Evolutionary conservation across 2,329 filamentous ascomycete species (phyloP), one percentile per base, ranked within the genome.

Genomic region (Phyllosticta ampelicida): DNA sequence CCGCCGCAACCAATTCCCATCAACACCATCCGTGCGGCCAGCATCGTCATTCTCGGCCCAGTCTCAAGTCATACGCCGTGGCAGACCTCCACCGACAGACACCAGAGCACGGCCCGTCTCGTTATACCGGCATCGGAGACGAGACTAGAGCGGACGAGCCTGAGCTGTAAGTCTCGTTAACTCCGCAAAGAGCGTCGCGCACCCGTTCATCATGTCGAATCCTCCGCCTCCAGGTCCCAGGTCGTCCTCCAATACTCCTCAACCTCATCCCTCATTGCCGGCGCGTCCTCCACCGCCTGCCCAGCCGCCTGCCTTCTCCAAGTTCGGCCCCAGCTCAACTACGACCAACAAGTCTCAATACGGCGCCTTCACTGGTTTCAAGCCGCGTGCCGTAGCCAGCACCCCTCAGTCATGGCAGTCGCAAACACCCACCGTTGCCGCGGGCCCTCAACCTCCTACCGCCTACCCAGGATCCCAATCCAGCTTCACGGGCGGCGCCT

Each of bases 201-300:
- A 59, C 18, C 49, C 49, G 56, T 77, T 78, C 77, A 79, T 78
- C 77, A 92, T 92, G 89, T 86, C 87, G 75, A 89, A 89, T 81
- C 86, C 87, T 75, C 86, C 86, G 71, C 86, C 87, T 86, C 86
- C 89, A 89, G 87, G 87, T 62, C 59, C 58, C 60, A 63, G 60
- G 48, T 64, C 61, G 13, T 50, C 55, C 23, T 44, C 67, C 66
- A 62, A 68, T 56, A 65, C 70, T 62, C 61, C 71, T 65, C 72
- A 68, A 66, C 71, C 74, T 48, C 75, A 66, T 75, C 81, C 70
- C 68, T 89, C 86, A 65, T 86, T 95, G 48, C 89, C 89, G 63
- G 84, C 89, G 62, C 86, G 87, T 65, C 89, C 89, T 61, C 88
- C 89, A 49, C 81, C 84, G 55, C 77, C 84, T 23, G 70, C 75